Percentiles rank a stretch among this genome's conserved stretches.
Conservation (phyloP, 1,139 yeast genomes). For the Suhomyces terraborum region DNA sequence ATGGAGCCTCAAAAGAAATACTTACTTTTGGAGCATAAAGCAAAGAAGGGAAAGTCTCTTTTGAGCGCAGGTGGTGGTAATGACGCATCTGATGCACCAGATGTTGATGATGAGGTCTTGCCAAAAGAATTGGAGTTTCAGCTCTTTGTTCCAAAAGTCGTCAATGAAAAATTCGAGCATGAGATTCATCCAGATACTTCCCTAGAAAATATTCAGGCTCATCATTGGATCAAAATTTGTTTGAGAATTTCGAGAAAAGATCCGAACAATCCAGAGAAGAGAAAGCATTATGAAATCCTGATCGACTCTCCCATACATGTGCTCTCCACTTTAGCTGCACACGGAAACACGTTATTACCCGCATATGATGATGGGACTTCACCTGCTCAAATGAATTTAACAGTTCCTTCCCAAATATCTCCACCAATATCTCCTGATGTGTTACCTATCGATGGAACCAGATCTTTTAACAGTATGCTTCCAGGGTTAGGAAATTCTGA, state of each 20-base stretch:
- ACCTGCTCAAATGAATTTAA: slow-evolving; percentile 16
- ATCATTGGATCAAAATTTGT: slow-evolving; percentile 92
- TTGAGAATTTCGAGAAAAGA: slow-evolving; percentile 70
- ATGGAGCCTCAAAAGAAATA: slow-evolving; percentile 86
- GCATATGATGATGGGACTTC: slow-evolving; percentile 45
- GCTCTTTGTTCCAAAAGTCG: slow-evolving; percentile 69
- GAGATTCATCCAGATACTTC: slow-evolving; percentile 81
- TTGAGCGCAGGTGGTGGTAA: slow-evolving; percentile 29
- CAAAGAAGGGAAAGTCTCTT: slow-evolving; percentile 52
- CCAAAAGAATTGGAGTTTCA: slow-evolving; percentile 79
- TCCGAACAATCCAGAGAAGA: slow-evolving; percentile 54
- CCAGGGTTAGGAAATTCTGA: background rate
- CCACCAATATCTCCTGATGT: slow-evolving; percentile 60
- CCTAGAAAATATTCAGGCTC: slow-evolving; percentile 72
- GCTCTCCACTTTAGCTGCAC: slow-evolving; percentile 65
- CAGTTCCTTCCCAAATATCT: slow-evolving; percentile 27
- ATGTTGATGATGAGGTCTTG: slow-evolving; percentile 43
- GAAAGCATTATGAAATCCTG: slow-evolving; percentile 88
- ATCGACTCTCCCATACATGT: slow-evolving; percentile 90
- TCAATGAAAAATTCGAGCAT: slow-evolving; percentile 48
- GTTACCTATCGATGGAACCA: slow-evolving; percentile 40
- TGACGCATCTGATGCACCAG: slow-evolving; percentile 25
- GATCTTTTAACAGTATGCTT: slow-evolving; percentile 10
- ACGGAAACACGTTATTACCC: slow-evolving; percentile 69
- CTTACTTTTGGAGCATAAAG: slow-evolving; percentile 76